Conservation (phyloP, 257 asterid genomes). For the Solanum bulbocastanum region DNA sequence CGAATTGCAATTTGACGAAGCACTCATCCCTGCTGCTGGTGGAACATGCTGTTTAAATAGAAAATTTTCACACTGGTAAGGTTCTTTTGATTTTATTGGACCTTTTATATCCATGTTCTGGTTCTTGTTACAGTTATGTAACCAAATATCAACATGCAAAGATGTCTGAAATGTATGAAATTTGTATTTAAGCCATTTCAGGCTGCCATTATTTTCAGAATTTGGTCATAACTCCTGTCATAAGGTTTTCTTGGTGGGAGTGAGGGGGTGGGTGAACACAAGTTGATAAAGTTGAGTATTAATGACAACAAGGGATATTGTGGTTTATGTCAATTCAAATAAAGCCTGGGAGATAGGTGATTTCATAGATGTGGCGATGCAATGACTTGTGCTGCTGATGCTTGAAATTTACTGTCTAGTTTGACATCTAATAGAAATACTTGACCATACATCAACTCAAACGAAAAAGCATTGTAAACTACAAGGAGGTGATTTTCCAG, state of each 20-base stretch:
- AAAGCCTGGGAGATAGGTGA: background rate
- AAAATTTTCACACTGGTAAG: conserved; percentile 73
- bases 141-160: background rate
- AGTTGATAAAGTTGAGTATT: background rate
- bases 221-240: background rate
- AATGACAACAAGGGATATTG: background rate
- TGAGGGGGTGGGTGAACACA: background rate
- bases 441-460: background rate
- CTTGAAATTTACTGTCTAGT: background rate
- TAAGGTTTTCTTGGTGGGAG: background rate
- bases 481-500: background rate
- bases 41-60: conserved; percentile 51
- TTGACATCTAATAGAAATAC: background rate
- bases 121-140: background rate
- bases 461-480: background rate
- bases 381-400: background rate
- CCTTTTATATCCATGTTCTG: background rate
- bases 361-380: background rate
- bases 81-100: background rate
- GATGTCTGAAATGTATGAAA: background rate
- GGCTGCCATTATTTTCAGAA: background rate
- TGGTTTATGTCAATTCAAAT: background rate
- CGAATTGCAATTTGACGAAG: conserved; percentile 46
- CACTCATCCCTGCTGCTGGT: conserved; percentile 28
- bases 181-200: background rate